A percentile compares a stretch with the other conserved stretches of the same genome.
phyloP scores from a whole-genome alignment of 805 yeast species.

The Metschnikowia shivogae region DNA sequence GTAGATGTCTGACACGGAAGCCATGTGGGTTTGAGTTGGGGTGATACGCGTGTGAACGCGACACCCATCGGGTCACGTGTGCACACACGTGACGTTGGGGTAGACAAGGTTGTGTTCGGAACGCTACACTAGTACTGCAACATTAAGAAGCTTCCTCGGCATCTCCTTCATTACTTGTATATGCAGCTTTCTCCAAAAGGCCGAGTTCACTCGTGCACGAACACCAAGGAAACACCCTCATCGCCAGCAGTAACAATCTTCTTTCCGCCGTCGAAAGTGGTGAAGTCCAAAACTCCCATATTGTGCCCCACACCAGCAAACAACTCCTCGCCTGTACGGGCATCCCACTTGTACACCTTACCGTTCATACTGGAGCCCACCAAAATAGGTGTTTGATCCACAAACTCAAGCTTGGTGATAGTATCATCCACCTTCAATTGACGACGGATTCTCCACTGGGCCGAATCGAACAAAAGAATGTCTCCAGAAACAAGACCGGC shows the following conservation, averaged over 20 bases:
- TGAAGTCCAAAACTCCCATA: slow-evolving; percentile 89
- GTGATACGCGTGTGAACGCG: slow-evolving; percentile 1
- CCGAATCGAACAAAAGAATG: slow-evolving; percentile 74
- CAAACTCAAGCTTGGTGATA: slow-evolving; percentile 72
- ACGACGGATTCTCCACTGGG: slow-evolving; percentile 82
- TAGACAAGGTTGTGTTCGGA: no score
- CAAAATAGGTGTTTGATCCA: slow-evolving; percentile 53
- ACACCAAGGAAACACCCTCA: slow-evolving; percentile 87
- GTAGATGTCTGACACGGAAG: slow-evolving; percentile 1
- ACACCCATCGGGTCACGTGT: neutral
- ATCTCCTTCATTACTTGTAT: no score
- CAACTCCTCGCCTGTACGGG: slow-evolving; percentile 74
- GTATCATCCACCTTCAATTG: slow-evolving; percentile 72
- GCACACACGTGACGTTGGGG: no score
- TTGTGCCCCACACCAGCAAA: slow-evolving; percentile 88
- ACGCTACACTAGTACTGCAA: no score
- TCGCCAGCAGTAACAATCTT: slow-evolving; percentile 91
- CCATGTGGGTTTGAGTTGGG: neutral
- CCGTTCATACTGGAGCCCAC: slow-evolving; percentile 83
- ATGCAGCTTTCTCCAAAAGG: no score
- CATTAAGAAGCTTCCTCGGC: no score
- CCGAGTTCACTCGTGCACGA: slow-evolving; percentile 19
- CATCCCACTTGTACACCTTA: slow-evolving; percentile 79
- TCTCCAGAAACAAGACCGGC: slow-evolving; percentile 88
- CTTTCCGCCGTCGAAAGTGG: slow-evolving; percentile 58